Base-by-base conservation (phyloP, 2,329 filamentous ascomycete species). In the Paramyrothecium sp. region DNA sequence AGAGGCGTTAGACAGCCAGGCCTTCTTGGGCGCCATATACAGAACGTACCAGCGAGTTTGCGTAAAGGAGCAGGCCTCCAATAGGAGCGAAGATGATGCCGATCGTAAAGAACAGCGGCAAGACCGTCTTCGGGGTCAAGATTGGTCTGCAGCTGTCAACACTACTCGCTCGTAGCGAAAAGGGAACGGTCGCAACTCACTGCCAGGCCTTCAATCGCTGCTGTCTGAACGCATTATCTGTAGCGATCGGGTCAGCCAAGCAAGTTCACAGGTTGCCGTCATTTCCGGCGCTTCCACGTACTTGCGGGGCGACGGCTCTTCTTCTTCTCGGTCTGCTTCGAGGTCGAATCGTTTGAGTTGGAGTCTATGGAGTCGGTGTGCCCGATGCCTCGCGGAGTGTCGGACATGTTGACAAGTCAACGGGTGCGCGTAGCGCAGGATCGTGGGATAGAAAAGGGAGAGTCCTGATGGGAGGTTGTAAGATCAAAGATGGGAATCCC, bases 181-280 rank as follows among this genome's bases (percentile, higher is more conserved):
- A 30, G 41, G 20, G 46, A 21, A 55, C 34, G 55, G 55, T 30
- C 57, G 54, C 20, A 17, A 68, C 92, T 76, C 81, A 96, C 89
- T 99, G 95, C 95, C 95, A 99, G 79, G 95, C 95, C 78, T 98
- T 97, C 75, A 99, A 78, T 71, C 95, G 88, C 77, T 99, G 95
- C 73, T 99, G 95, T 67, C 95, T 86, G 73, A 98, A 99, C 12
- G 95, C 95, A 58, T 94, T 98, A 78, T 98, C 92, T 96, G 69
- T 59, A 41, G 56, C 53, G 20, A 49, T n/a, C 53, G 41, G 20
- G 60, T 71, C 56, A 70, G 61, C 54, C 52, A 41, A 12, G 19
- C 54, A 20, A 57, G 60, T 53, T 47, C 57, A 51, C 57, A 50
- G 49, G 50, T 56, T 53, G 38, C 38, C 38, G 13, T 52, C 41